phyloP scores from a whole-genome alignment of 345 rosid genomes.

The Hevea brasiliensis region DNA sequence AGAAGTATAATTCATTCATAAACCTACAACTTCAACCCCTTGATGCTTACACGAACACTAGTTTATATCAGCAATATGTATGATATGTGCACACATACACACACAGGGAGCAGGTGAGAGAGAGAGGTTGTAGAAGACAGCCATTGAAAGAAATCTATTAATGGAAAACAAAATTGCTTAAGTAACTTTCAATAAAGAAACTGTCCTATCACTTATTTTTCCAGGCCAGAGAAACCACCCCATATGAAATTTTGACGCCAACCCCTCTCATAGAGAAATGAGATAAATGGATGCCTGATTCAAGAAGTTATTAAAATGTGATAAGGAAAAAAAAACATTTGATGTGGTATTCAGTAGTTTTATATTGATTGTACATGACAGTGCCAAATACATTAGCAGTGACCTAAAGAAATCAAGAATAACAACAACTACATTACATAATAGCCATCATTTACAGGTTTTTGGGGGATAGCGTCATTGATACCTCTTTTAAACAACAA shows the following conservation, averaged over 20 bases:
- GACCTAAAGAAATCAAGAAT: slow-evolving; percentile 2
- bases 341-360: not conserved
- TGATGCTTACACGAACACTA: no score
- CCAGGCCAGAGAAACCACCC: slow-evolving; percentile 87
- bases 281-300: slow-evolving; percentile 58
- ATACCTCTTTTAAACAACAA: no score
- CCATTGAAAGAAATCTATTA: not conserved
- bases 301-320: slow-evolving; percentile 17
- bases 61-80: no score
- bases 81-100: no score
- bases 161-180: not conserved
- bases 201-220: slow-evolving; percentile 62
- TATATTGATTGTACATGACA: not conserved
- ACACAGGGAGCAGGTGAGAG: no score
- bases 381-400: not conserved
- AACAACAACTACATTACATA: no score
- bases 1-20: not conserved
- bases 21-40: no score
- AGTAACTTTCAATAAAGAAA: slow-evolving; percentile 5
- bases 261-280: slow-evolving; percentile 87
- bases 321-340: not conserved
- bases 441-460: no score
- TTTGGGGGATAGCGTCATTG: no score
- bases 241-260: slow-evolving; percentile 81
- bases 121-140: not conserved